phyloP scores from a whole-genome alignment of 305 asterid genomes.

The Solanum aculeatissimum region DNA sequence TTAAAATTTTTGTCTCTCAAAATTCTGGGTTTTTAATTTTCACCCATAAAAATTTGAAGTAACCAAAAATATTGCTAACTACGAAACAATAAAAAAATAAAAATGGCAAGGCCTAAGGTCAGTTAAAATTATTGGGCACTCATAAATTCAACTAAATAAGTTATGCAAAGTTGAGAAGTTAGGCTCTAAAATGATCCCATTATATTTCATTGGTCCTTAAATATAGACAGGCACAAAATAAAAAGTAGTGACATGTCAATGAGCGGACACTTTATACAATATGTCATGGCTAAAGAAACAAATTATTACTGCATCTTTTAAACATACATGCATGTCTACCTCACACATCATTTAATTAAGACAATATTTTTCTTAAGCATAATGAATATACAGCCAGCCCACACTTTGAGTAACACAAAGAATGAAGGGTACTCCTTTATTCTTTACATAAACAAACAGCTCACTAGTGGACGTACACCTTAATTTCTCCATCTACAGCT shows the following conservation, averaged over 20 bases:
- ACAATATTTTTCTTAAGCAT: not conserved
- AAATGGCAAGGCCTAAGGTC: not conserved
- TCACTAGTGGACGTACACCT: not conserved
- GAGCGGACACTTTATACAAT: not conserved
- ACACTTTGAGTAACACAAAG: not conserved
- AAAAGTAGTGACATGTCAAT: not conserved
- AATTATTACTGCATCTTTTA: not conserved
- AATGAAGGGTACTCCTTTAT: not conserved
- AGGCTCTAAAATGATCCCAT: no score
- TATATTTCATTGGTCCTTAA: no score
- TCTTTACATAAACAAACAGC: not conserved
- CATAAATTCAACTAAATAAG: not conserved
- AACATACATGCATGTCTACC: not conserved
- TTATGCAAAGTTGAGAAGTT: no score
- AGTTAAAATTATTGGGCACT: no score
- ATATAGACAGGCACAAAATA: not conserved
- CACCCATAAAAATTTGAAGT: no score
- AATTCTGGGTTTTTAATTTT: no score
- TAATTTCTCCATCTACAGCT: slow-evolving; percentile 16
- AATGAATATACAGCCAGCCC: not conserved
- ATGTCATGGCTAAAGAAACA: not conserved
- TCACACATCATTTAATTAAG: not conserved
- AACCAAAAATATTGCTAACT: not conserved
- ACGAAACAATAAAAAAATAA: no score
- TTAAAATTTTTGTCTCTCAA: not conserved